Base-by-base conservation (phyloP, 2,329 filamentous ascomycete species). In the Mariannaea elegans region DNA sequence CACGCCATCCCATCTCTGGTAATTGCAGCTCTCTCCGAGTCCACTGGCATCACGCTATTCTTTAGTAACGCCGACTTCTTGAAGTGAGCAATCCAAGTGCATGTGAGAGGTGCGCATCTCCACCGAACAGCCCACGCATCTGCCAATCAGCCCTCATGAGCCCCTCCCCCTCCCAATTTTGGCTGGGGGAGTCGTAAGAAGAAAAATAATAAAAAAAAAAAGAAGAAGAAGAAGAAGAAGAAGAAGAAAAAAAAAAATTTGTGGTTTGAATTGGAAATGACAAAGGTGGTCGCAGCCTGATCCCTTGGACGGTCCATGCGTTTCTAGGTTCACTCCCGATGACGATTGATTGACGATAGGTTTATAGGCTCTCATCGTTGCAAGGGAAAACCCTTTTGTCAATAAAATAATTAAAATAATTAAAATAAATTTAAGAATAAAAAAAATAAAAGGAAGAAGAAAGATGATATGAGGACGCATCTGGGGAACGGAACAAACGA, bases 21-120 rank as follows among this genome's bases (percentile, higher is more conserved):
- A 41, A 49, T 31, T 38, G 45, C 29, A 45, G 19, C 50, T 56
- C 24, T n/a, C 19, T 31, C 41, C 16, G 31, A 31, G 31, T 27
- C 23, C 52, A 47, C 42, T 32, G 34, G 19, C 39, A 27, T 44
- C 39, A 36, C 38, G 29, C 50, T 53, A 36, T 19, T 34, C n/a
- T 48, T 9, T n/a, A n/a, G n/a, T n/a, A n/a, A n/a, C n/a, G n/a
- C n/a, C n/a, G n/a, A n/a, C n/a, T n/a, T n/a, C n/a, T n/a, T n/a
- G n/a, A n/a, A n/a, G n/a, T n/a, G n/a, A 27, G 9, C 24, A 27
- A 9, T 27, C 6, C 5, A 9, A 27, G 24, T 27, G 24, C 5
- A 9, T 9, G 24, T 27, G 24, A 27, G 24, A 5, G 9, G 24
- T n/a, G n/a, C n/a, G n/a, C n/a, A n/a, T n/a, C n/a, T 27, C 24